These are phyloP conservation scores for Monilinia aucupariae DNA, from an alignment of 2,329 filamentous ascomycete species.

Conservation along the genomic window DNA sequence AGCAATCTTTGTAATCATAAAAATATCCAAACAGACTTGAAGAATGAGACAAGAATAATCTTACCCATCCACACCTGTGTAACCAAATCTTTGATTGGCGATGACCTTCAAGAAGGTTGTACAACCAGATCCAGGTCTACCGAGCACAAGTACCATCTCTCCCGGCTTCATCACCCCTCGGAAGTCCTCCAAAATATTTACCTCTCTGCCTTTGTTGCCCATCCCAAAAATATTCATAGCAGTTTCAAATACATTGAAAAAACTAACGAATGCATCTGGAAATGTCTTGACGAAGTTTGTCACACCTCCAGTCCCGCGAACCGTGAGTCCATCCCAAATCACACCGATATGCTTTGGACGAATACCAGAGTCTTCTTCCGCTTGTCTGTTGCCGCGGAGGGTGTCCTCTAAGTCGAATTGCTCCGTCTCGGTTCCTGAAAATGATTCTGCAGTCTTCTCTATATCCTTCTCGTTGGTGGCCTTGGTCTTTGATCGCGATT, in stretches of 20 bases:
- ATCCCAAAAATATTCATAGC: conserved; percentile 57
- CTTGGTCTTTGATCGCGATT: conserved; percentile 39
- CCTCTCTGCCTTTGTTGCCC: conserved; percentile 63
- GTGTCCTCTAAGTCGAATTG: conserved; percentile 72
- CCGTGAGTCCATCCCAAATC: conserved; percentile 71
- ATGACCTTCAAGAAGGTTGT: conserved; percentile 51
- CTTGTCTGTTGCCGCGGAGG: conserved; percentile 64
- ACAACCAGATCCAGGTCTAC: conserved; percentile 41
- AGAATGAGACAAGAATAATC: background rate
- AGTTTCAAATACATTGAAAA: conserved; percentile 69
- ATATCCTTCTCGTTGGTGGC: conserved; percentile 42
- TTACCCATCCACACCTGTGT: conserved; percentile 43
- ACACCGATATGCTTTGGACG: conserved; percentile 74
- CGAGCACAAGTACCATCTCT: conserved; percentile 60
- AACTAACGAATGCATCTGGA: conserved; percentile 63
- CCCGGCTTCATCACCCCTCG: conserved; percentile 67
- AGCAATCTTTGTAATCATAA: background rate
- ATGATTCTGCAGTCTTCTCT: conserved; percentile 48
- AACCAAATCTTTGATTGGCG: conserved; percentile 51
- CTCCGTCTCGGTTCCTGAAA: conserved; percentile 41
- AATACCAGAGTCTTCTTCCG: conserved; percentile 73
- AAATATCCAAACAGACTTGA: background rate
- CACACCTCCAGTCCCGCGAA: conserved; percentile 67
- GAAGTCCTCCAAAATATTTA: conserved; percentile 69
- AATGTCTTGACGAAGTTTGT: conserved; percentile 70